Percentiles rank a stretch among this genome's conserved stretches.
Conservation (phyloP, 2,329 filamentous ascomycete genomes). For the Lachnellula subtilissima region DNA sequence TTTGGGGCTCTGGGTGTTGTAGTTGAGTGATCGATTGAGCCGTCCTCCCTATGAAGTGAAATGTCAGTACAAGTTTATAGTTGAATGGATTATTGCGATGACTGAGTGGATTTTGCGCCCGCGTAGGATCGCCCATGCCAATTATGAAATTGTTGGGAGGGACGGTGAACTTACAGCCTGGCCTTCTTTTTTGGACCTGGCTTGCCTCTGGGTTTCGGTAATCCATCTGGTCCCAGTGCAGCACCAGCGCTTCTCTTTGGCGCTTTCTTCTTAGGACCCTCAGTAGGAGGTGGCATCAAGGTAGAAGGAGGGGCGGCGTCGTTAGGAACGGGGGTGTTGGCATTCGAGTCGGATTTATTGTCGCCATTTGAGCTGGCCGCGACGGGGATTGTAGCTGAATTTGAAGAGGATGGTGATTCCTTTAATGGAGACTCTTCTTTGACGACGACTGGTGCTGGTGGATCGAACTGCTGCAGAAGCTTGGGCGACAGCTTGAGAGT, state of each 20-base stretch:
- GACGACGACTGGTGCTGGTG: slow-evolving; percentile 37
- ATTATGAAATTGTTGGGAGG: neutral
- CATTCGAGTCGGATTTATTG: slow-evolving; percentile 54
- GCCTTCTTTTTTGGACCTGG: slow-evolving; percentile 97
- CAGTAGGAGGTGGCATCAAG: slow-evolving; percentile 54
- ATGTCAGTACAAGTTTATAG: slow-evolving; percentile 4
- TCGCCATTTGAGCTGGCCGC: slow-evolving; percentile 43
- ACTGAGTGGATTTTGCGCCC: too few relatives aligned
- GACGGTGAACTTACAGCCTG: slow-evolving; percentile 66
- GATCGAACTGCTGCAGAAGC: slow-evolving; percentile 47
- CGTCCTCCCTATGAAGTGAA: slow-evolving; percentile 53
- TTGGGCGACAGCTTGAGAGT: slow-evolving; percentile 49
- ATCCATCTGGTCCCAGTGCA: slow-evolving; percentile 52
- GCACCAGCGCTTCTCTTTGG: slow-evolving; percentile 64
- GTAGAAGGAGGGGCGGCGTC: slow-evolving; percentile 51
- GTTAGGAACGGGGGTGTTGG: slow-evolving; percentile 52
- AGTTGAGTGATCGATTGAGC: slow-evolving; percentile 53
- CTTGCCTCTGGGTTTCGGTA: slow-evolving; percentile 71
- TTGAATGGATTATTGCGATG: neutral
- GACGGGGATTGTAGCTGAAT: slow-evolving; percentile 34
- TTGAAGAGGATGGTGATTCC: slow-evolving; percentile 36
- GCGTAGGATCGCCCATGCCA: too few relatives aligned
- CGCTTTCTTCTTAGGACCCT: slow-evolving; percentile 70
- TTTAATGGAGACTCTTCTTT: slow-evolving; percentile 37
- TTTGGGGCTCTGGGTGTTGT: slow-evolving; percentile 37